These are phyloP conservation scores for Solanum chacoense DNA, from an alignment of 305 asterid genomes.

Conservation along the genomic window DNA sequence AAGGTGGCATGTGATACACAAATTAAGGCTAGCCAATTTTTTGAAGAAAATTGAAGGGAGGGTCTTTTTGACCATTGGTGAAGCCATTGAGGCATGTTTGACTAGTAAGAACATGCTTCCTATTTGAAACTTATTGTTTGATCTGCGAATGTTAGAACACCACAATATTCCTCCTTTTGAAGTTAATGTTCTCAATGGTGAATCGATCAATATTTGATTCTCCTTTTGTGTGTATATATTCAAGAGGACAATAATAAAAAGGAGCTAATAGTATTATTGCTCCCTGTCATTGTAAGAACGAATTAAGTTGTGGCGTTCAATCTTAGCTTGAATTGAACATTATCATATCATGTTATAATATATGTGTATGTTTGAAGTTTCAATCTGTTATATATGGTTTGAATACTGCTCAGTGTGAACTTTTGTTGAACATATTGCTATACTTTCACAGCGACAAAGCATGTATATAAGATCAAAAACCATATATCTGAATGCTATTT, in stretches of 20 bases:
- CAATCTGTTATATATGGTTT: background rate
- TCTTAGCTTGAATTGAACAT: background rate
- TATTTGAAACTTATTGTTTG: background rate
- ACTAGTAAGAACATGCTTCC: constrained; percentile 1
- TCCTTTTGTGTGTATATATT: background rate
- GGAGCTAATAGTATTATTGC: background rate
- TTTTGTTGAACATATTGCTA: background rate
- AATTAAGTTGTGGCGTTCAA: background rate
- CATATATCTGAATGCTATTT: background rate
- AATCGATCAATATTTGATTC: background rate
- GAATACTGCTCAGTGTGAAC: background rate
- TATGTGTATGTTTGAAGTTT: background rate
- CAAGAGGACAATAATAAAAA: background rate
- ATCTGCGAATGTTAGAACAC: background rate
- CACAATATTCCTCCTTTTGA: background rate
- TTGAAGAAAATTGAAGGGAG: constrained; percentile 15
- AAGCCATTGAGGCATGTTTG: constrained; percentile 24
- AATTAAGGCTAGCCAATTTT: constrained; percentile 18
- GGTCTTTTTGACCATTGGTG: constrained; percentile 21
- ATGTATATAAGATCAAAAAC: background rate
- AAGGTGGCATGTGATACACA: constrained; percentile 29
- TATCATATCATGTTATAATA: background rate
- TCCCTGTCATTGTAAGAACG: background rate
- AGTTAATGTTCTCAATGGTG: background rate
- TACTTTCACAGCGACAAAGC: background rate